A percentile compares a stretch with the other conserved stretches of the same genome.
Evolutionary conservation across 1,284 basidiomycete genomes (phyloP).

Genomic region (Cryptococcus sp.): DNA sequence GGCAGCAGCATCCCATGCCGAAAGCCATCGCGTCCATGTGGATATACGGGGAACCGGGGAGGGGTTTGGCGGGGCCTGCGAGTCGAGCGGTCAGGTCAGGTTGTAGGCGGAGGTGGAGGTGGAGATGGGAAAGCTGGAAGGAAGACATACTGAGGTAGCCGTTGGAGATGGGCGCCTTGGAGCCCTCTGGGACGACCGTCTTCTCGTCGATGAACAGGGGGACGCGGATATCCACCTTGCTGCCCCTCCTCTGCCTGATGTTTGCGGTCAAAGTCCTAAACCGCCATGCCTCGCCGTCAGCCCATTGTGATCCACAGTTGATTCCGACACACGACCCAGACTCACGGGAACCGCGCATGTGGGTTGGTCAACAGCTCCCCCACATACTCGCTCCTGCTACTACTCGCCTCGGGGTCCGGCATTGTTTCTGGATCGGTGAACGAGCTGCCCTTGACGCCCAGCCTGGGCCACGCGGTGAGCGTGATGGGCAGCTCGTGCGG

Average conservation of each 20-base stretch:
- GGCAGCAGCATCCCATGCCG: constrained; percentile 98
- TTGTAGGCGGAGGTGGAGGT: not conserved
- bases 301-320: not conserved
- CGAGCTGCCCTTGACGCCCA: constrained; percentile 73
- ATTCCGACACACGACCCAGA: constrained; percentile 23
- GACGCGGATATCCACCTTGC: constrained; percentile 93
- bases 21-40: constrained; percentile 99
- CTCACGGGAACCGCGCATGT: constrained; percentile 93
- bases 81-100: not conserved
- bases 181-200: constrained; percentile 53
- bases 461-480: constrained; percentile 89
- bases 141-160: constrained; percentile 26
- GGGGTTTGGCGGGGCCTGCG: constrained; percentile 46
- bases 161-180: constrained; percentile 22
- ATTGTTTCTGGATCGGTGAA: constrained; percentile 89
- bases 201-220: constrained; percentile 86
- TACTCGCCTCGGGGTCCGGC: constrained; percentile 74
- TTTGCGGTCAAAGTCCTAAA: constrained; percentile 89
- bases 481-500: constrained; percentile 87
- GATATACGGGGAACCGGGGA: constrained; percentile 62
- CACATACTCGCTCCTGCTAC: constrained; percentile 75
- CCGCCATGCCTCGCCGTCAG: not conserved
- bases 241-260: constrained; percentile 82
- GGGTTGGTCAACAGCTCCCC: constrained; percentile 96
- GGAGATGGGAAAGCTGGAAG: not conserved